These are phyloP conservation scores for Lanmaoa rubissima DNA, from an alignment of 768 basidiomycete genomes.

Conservation along the genomic window DNA sequence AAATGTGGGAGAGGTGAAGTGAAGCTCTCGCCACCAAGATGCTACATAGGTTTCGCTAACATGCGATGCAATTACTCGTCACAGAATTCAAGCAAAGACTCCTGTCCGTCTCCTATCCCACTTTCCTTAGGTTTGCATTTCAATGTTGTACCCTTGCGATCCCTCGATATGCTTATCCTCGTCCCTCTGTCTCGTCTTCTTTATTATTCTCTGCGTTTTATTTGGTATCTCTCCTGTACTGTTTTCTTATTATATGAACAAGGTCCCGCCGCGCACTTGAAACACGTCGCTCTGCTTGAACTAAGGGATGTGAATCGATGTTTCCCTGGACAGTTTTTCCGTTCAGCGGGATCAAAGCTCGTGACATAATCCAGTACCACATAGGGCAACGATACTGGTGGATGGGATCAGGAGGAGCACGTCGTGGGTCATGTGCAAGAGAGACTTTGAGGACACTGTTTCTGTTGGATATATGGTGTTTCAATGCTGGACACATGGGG, in stretches of 20 bases:
- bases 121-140: constrained; percentile 7
- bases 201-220: constrained; percentile 28
- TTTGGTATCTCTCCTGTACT: constrained; percentile 31
- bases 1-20: constrained; percentile 6
- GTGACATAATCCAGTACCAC: neutral
- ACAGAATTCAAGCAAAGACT: neutral
- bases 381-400: neutral
- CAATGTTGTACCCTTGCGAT: constrained; percentile 30
- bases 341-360: neutral
- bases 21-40: neutral
- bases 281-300: neutral
- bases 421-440: neutral
- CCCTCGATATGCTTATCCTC: constrained; percentile 28
- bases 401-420: constrained; percentile 5
- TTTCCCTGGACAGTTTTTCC: neutral
- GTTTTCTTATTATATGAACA: constrained; percentile 17
- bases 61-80: neutral
- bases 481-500: neutral
- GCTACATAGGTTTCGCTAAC: neutral
- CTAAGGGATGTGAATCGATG: neutral
- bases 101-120: constrained; percentile 6
- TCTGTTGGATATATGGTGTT: neutral
- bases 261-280: neutral
- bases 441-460: neutral
- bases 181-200: constrained; percentile 5